Conservation (phyloP, 257 asterid genomes). For the Solanum boliviense region DNA sequence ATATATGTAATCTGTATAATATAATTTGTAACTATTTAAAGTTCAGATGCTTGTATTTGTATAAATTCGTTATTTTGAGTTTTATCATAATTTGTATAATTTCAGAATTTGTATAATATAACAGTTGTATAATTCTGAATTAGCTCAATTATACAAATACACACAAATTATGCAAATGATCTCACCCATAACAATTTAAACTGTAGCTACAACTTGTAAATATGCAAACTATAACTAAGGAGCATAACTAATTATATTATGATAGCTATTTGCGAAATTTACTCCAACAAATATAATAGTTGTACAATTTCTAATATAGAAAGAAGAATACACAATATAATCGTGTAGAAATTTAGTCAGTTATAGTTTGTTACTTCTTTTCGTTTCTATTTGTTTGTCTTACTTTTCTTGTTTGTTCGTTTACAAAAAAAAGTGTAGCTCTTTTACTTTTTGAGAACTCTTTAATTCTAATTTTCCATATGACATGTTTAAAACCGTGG, state of each 20-base stretch:
- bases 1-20: no score
- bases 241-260: neutral
- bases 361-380: neutral
- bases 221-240: neutral
- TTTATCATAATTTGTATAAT: neutral
- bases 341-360: neutral
- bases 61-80: no score
- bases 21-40: neutral
- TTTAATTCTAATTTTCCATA: no score
- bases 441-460: neutral
- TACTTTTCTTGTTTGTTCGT: neutral
- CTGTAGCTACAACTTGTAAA: neutral
- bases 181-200: no score
- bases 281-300: neutral
- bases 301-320: neutral
- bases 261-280: neutral
- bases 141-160: neutral
- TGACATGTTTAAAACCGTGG: neutral
- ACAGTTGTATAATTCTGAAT: neutral
- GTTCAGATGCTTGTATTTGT: neutral
- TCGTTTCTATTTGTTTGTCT: neutral
- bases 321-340: neutral
- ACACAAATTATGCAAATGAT: neutral
- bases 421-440: neutral
- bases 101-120: no score